A percentile compares a stretch with the other conserved stretches of the same genome.
phyloP scores from a whole-genome alignment of 495 filamentous ascomycete species.

The Stereocaulon alpinum region DNA sequence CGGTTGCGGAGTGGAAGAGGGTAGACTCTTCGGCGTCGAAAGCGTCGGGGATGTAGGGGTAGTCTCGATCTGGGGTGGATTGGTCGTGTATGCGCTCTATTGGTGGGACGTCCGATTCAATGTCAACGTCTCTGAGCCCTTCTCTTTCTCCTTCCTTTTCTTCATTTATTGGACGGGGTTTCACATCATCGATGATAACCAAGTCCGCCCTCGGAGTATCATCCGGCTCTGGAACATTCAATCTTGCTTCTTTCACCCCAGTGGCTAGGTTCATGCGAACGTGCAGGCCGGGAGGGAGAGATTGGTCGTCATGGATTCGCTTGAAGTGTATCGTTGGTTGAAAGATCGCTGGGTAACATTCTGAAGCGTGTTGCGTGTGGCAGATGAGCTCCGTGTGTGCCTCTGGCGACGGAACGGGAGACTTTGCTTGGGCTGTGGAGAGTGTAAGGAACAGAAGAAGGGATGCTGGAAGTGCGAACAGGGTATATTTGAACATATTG shows the following conservation, averaged over 20 bases:
- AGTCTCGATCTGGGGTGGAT: not conserved
- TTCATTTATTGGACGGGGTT: not conserved
- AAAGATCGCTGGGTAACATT: slow-evolving; percentile 57
- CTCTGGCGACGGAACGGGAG: slow-evolving; percentile 18
- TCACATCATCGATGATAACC: slow-evolving; percentile 20
- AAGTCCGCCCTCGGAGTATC: slow-evolving; percentile 12
- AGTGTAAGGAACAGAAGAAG: not conserved
- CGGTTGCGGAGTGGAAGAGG: not conserved
- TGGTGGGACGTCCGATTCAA: not conserved
- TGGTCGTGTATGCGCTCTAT: not conserved
- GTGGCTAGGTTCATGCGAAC: slow-evolving; percentile 52
- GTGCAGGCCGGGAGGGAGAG: slow-evolving; percentile 52
- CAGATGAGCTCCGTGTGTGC: slow-evolving; percentile 47
- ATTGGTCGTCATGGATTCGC: slow-evolving; percentile 49
- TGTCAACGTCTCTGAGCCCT: not conserved
- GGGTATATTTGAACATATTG: slow-evolving; percentile 3
- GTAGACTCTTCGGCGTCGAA: slow-evolving; percentile 7
- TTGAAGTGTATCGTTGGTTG: slow-evolving; percentile 52
- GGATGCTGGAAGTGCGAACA: not conserved
- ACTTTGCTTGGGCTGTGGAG: not conserved
- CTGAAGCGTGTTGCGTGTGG: slow-evolving; percentile 43
- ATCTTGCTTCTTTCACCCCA: slow-evolving; percentile 50
- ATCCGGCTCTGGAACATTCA: slow-evolving; percentile 28
- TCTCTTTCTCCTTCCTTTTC: not conserved
- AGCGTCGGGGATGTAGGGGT: not conserved